Percentiles rank a stretch among this genome's conserved stretches.
phyloP scores from a whole-genome alignment of 345 rosid genomes.

The Clarkia xantiana region DNA sequence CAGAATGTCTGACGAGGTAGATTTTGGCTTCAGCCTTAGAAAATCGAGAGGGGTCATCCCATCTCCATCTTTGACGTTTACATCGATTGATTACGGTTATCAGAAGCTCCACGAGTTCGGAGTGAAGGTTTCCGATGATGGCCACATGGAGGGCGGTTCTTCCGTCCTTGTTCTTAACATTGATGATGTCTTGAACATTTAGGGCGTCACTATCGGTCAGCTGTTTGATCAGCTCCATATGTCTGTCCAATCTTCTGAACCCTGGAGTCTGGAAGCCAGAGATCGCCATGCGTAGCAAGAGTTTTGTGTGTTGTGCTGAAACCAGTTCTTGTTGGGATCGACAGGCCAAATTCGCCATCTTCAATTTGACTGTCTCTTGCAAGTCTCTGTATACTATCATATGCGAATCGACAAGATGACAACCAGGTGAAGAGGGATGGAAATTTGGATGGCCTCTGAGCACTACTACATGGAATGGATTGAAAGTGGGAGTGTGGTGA shows the following conservation, averaged over 20 bases:
- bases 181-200: slow-evolving; percentile 39
- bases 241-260: slow-evolving; percentile 70
- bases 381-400: no score
- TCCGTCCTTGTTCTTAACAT: slow-evolving; percentile 51
- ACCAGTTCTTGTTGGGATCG: no score
- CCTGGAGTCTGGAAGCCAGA: slow-evolving; percentile 66
- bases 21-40: slow-evolving; percentile 50
- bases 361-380: no score
- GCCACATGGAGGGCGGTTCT: slow-evolving; percentile 87
- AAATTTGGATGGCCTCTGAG: no score
- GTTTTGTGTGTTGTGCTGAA: no score
- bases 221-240: slow-evolving; percentile 63
- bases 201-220: slow-evolving; percentile 25
- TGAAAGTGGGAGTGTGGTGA: no score
- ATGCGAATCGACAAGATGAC: no score
- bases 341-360: no score
- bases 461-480: no score
- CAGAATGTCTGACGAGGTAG: slow-evolving; percentile 61
- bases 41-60: slow-evolving; percentile 92
- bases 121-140: slow-evolving; percentile 55
- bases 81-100: slow-evolving; percentile 65
- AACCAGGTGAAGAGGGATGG: no score
- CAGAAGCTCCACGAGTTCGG: slow-evolving; percentile 60
- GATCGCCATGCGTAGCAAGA: slow-evolving; percentile 60
- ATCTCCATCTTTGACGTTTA: slow-evolving; percentile 47